These are phyloP conservation scores for Hypoxylon sp. DNA, from an alignment of 2,329 filamentous ascomycete genomes.

Conservation along the genomic window DNA sequence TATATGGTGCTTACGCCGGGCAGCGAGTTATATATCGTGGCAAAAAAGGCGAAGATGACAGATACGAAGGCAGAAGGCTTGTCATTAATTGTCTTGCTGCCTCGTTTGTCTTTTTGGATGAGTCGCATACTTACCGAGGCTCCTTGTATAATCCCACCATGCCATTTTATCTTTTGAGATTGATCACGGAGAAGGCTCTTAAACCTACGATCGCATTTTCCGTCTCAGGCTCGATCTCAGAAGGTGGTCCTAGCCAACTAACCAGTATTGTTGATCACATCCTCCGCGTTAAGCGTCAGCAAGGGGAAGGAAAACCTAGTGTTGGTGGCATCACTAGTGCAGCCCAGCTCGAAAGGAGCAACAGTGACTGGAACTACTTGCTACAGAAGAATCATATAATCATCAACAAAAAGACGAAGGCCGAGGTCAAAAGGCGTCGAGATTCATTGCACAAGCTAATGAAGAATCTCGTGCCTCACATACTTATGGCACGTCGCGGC, in stretches of 20 bases:
- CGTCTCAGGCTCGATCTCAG: constrained; percentile 10
- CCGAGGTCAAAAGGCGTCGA: constrained; percentile 15
- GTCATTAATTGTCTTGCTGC: constrained; percentile 10
- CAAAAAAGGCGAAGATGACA: no score
- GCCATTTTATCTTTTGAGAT: constrained; percentile 6
- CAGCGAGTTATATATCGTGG: no score
- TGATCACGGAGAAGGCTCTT: constrained; percentile 10
- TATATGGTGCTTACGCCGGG: neutral
- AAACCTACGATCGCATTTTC: constrained; percentile 9
- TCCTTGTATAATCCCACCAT: constrained; percentile 6
- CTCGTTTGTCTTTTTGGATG: constrained; percentile 15
- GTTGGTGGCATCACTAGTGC: constrained; percentile 3
- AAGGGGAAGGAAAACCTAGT: neutral
- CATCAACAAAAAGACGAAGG: constrained; percentile 14
- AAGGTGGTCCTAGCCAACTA: constrained; percentile 6
- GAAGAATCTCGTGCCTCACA: constrained; percentile 10
- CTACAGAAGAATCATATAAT: constrained; percentile 16
- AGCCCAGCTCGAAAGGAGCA: constrained; percentile 11
- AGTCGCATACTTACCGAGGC: constrained; percentile 16
- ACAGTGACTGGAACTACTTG: constrained; percentile 18
- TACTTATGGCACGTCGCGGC: constrained; percentile 15
- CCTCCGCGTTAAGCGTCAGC: constrained; percentile 6
- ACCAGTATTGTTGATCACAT: constrained; percentile 15
- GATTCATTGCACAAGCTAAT: constrained; percentile 12
- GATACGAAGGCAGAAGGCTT: neutral